Percentiles rank a stretch among this genome's conserved stretches.
These are phyloP conservation scores for Microbotryum lychnidis-dioicae DNA, from an alignment of 1,284 basidiomycete species.

Conservation along the genomic window DNA sequence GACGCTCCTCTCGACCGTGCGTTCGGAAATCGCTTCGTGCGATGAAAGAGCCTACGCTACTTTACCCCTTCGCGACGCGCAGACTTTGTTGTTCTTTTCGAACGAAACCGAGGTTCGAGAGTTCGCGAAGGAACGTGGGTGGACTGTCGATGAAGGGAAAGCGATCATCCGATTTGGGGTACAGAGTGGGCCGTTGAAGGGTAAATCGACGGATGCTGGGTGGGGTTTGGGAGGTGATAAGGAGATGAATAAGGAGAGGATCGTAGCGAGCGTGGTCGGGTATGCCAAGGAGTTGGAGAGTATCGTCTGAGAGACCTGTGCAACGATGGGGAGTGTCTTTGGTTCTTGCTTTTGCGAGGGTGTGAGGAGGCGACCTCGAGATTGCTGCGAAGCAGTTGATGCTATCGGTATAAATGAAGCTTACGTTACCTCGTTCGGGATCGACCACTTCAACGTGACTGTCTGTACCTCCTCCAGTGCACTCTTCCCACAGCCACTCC, in stretches of 20 bases:
- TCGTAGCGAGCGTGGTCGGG: constrained; percentile 62
- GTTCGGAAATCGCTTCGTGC: constrained; percentile 88
- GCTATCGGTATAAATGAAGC: no score
- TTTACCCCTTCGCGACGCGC: constrained; percentile 76
- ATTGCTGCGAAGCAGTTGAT: no score
- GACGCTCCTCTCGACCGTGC: constrained; percentile 83
- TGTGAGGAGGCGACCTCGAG: no score
- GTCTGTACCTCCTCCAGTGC: no score
- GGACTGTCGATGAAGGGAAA: not conserved
- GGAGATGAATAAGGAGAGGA: constrained; percentile 71
- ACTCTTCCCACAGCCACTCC: no score
- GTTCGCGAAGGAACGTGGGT: constrained; percentile 57
- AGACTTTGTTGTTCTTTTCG: constrained; percentile 78
- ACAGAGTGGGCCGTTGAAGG: constrained; percentile 49
- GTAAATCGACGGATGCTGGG: constrained; percentile 48
- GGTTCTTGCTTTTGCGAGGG: no score
- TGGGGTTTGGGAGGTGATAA: constrained; percentile 64
- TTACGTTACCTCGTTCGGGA: no score
- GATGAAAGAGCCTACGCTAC: constrained; percentile 83
- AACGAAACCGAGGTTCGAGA: constrained; percentile 62
- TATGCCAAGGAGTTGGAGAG: constrained; percentile 81
- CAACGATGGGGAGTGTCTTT: no score
- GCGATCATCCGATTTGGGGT: constrained; percentile 46
- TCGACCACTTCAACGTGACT: no score
- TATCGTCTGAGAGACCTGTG: constrained; percentile 57